These are phyloP conservation scores for Cutaneotrichosporon sp. DNA, from an alignment of 1,284 basidiomycete species.

Conservation along the genomic window DNA sequence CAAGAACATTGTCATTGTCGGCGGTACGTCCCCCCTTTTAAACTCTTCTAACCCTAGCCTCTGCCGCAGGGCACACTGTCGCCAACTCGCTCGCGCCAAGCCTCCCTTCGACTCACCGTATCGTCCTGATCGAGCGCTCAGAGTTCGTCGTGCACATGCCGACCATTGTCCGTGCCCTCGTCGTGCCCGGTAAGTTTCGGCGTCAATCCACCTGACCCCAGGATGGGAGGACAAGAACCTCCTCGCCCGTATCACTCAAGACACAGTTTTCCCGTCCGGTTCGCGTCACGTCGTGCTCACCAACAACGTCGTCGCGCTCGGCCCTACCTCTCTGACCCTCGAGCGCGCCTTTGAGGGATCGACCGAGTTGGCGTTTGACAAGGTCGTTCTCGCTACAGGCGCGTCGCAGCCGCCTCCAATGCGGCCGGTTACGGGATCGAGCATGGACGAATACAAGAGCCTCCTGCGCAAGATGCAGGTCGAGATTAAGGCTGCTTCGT, in stretches of 20 bases:
- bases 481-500: constrained; percentile 40
- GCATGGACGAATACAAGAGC: constrained; percentile 28
- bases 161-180: constrained; percentile 49
- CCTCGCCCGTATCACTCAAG: constrained; percentile 35
- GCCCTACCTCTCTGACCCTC: constrained; percentile 39
- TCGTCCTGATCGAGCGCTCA: constrained; percentile 54
- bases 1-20: constrained; percentile 44
- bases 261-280: constrained; percentile 41
- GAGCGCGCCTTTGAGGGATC: constrained; percentile 49
- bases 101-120: constrained; percentile 49
- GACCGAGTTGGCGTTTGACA: constrained; percentile 48
- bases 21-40: constrained; percentile 26
- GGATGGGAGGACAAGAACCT: constrained; percentile 52
- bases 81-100: constrained; percentile 43
- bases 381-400: constrained; percentile 48
- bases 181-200: constrained; percentile 46
- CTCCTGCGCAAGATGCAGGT: constrained; percentile 38
- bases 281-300: constrained; percentile 43
- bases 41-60: constrained; percentile 32
- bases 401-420: constrained; percentile 47
- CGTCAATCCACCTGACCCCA: constrained; percentile 16
- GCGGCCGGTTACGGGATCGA: constrained; percentile 38
- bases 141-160: constrained; percentile 50
- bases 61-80: constrained; percentile 39
- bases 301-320: constrained; percentile 49